phyloP scores from a whole-genome alignment of 257 asterid genomes.

The Jacaranda mimosifolia region DNA sequence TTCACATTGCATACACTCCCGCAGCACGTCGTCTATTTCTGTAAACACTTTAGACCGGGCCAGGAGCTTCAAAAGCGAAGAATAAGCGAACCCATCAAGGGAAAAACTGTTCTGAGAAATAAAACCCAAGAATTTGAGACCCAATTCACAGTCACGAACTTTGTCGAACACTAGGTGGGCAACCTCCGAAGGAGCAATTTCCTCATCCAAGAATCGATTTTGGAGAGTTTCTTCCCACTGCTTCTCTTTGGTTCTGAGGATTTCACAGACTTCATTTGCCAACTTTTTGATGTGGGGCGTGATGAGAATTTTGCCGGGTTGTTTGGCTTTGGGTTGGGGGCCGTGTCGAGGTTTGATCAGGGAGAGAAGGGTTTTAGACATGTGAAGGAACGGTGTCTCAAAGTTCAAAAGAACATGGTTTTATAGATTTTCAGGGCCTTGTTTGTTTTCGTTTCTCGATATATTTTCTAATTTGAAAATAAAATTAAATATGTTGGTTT shows the following conservation, averaged over 20 bases:
- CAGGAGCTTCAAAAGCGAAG: conserved; percentile 85
- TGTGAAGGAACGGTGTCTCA: conserved; percentile 33
- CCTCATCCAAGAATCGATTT: conserved; percentile 63
- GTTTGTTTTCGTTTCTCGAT: too few species aligned
- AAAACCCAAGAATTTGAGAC: conserved; percentile 78
- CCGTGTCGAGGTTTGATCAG: conserved; percentile 69
- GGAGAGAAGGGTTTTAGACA: conserved; percentile 76
- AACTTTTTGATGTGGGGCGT: conserved; percentile 55
- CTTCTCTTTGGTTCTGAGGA: conserved; percentile 58
- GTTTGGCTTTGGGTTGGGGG: conserved; percentile 51
- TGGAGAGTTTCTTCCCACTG: conserved; percentile 71
- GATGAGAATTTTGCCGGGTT: conserved; percentile 35
- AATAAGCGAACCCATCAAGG: conserved; percentile 76
- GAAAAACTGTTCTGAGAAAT: conserved; percentile 52
- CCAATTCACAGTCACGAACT: conserved; percentile 74
- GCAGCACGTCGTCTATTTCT: conserved; percentile 63
- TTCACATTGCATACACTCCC: conserved; percentile 60
- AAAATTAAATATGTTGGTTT: too few species aligned
- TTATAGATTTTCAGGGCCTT: neutral
- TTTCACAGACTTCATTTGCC: conserved; percentile 62
- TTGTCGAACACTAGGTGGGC: conserved; percentile 92
- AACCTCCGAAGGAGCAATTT: conserved; percentile 69
- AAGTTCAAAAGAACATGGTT: conserved; percentile 18
- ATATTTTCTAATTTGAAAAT: too few species aligned
- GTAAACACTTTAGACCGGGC: conserved; percentile 62